A percentile compares a stretch with the other conserved stretches of the same genome.
phyloP scores from a whole-genome alignment of 305 asterid genomes.

The Ilex paraguariensis region DNA sequence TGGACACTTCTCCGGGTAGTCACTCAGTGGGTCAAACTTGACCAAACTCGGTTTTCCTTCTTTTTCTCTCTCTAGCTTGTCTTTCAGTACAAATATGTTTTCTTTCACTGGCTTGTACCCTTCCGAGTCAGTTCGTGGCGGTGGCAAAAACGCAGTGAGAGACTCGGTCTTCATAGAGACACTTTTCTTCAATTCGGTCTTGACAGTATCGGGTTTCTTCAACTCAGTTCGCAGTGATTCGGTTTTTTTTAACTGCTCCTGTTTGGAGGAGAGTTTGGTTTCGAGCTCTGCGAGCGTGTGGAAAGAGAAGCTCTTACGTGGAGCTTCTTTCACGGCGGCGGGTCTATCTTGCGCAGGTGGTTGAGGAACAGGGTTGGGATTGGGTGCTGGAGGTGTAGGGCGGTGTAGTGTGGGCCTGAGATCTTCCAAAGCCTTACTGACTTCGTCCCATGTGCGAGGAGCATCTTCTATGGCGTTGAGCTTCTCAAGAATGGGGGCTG shows the following conservation, averaged over 20 bases:
- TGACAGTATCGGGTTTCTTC: slow-evolving; percentile 14
- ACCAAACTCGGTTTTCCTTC: slow-evolving; percentile 49
- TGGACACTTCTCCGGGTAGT: slow-evolving; percentile 66
- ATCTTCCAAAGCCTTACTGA: slow-evolving; percentile 66
- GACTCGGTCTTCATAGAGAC: slow-evolving; percentile 8
- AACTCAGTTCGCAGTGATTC: slow-evolving; percentile 6
- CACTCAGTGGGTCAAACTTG: slow-evolving; percentile 54
- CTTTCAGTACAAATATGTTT: slow-evolving; percentile 58
- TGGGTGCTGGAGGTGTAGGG: slow-evolving; percentile 20
- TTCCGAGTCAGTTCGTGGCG: slow-evolving; percentile 1
- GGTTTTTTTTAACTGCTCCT: slow-evolving; percentile 14
- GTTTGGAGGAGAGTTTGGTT: slow-evolving; percentile 32
- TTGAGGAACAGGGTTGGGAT: slow-evolving; percentile 1
- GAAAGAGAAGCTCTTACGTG: slow-evolving; percentile 45
- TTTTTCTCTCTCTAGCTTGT: slow-evolving; percentile 49
- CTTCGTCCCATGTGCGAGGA: slow-evolving; percentile 76
- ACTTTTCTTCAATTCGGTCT: slow-evolving; percentile 20
- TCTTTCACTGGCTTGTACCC: slow-evolving; percentile 50
- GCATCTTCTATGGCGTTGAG: slow-evolving; percentile 57
- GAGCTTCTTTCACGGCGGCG: slow-evolving; percentile 13
- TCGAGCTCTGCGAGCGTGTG: slow-evolving; percentile 83
- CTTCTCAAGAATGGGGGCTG: slow-evolving; percentile 55
- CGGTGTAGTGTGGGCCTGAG: slow-evolving; percentile 42
- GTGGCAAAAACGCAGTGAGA: not conserved
- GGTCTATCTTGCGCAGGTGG: slow-evolving; percentile 13